Evolutionary conservation across 2,329 filamentous ascomycete genomes (phyloP).

Genomic region (Pseudocercospora macadamiae): DNA sequence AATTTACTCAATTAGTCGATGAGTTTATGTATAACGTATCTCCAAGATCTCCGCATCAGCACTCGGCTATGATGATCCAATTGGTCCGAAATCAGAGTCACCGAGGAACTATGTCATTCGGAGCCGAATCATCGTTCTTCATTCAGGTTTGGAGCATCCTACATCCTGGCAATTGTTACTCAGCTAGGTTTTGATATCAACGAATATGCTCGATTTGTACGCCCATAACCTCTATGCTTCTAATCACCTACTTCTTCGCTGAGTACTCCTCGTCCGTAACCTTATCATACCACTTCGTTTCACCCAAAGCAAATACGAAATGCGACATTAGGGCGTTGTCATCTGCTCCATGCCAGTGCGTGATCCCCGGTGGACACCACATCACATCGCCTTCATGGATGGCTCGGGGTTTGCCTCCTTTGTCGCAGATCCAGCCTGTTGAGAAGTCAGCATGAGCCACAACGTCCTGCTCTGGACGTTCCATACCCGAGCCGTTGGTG

Average conservation of each 20-base stretch:
- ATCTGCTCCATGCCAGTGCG: slow-evolving; percentile 16
- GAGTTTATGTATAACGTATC: too few relatives aligned
- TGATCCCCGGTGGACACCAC: slow-evolving; percentile 1
- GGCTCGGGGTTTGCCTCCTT: not conserved
- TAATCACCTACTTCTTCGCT: not conserved
- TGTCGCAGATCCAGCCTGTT: not conserved
- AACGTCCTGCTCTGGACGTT: not conserved
- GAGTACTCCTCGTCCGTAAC: not conserved
- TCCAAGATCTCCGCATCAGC: too few relatives aligned
- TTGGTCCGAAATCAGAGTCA: too few relatives aligned
- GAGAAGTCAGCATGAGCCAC: not conserved
- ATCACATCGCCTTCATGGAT: slow-evolving; percentile 8
- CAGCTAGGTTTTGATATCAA: too few relatives aligned
- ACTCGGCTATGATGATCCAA: too few relatives aligned
- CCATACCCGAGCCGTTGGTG: not conserved
- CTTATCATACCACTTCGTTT: not conserved
- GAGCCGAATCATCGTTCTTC: too few relatives aligned
- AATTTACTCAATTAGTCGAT: too few relatives aligned
- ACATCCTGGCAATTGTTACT: too few relatives aligned
- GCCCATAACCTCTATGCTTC: too few relatives aligned
- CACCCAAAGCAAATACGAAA: slow-evolving; percentile 2
- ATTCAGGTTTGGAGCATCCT: too few relatives aligned
- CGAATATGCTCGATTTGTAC: too few relatives aligned
- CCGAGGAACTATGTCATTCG: too few relatives aligned
- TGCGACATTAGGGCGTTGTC: slow-evolving; percentile 1